Conservation (phyloP, 306 rosid species). For the cucumber (Cucumis sativus) region DNA sequence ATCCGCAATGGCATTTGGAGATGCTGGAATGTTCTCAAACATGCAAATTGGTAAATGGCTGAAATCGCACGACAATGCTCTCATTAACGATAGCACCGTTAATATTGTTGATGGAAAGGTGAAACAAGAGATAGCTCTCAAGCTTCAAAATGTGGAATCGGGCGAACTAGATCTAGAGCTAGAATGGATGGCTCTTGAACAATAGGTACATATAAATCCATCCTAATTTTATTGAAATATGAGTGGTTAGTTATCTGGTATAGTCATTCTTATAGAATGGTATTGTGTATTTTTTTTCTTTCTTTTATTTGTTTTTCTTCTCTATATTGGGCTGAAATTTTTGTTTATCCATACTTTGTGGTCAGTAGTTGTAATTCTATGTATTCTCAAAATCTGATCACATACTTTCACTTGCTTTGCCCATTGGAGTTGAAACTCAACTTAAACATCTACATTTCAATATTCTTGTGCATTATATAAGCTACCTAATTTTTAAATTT, state of each 20-base stretch:
- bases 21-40: constrained; percentile 78
- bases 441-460: neutral
- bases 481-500: neutral
- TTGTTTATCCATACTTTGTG: neutral
- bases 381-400: neutral
- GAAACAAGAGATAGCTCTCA: constrained; percentile 53
- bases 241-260: constrained; percentile 2
- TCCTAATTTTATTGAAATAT: neutral
- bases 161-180: constrained; percentile 79
- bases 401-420: neutral
- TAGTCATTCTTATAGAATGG: constrained; percentile 2
- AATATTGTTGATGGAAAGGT: constrained; percentile 62
- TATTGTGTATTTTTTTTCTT: neutral
- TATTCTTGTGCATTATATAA: neutral
- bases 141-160: constrained; percentile 90
- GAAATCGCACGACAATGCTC: constrained; percentile 82
- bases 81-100: constrained; percentile 60
- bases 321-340: neutral
- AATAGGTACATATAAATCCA: constrained; percentile 32
- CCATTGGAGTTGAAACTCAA: neutral
- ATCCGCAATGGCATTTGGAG: constrained; percentile 89
- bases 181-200: constrained; percentile 92
- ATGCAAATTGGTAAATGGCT: constrained; percentile 99
- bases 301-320: neutral
- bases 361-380: neutral